Base-by-base conservation (phyloP, 106 monocot species). In the Vanilla planifolia region DNA sequence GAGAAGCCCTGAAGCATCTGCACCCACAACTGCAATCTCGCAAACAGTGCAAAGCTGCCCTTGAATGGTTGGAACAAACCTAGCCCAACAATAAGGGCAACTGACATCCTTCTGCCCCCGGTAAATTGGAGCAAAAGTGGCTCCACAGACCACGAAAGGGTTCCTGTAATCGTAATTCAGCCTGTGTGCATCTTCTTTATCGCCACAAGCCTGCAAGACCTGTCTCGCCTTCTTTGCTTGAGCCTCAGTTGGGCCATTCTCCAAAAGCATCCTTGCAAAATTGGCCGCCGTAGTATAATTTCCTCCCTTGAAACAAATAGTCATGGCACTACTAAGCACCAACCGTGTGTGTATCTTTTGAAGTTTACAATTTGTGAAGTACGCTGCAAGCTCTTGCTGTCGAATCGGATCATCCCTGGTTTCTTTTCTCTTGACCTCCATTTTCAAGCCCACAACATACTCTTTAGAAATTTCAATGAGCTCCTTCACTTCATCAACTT, bases 401-500 rank as follows among this genome's bases (percentile, higher is more conserved):
- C 73, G 53, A 3, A 75, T 47, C 45, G 50, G 2, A 43, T 72
- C 55, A 53, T 85, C 76, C 47, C 67, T 79, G 7, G 46, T 65
- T 59, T 85, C 84, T 62, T 70, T 85, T 39, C 79, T 61, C 39
- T 70, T 79, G 8, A 79, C 51, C 46, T 85, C 84, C 45, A 85
- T 72, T 62, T 76, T 75, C 51, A 85, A 63, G n/a, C 84, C 84
- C 41, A 85, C 40, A 2, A 73, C 79, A 46, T 85, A 79, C 53
- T 85, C 79, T 40, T 58, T 59, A 14, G 62, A 42, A 25, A 85
- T 73, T 33, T 70, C 84, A 5, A 85, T 76, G 17, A 85, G 50
- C 56, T 85, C 79, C 67, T 84, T 79, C 2, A 84, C 79, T 61
- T 84, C 84, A 59, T 84, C 84, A 46, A 79, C 84, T 69, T 85